Evolutionary conservation across 306 rosid genomes (phyloP).

Genomic region (Lathyrus sativus): DNA sequence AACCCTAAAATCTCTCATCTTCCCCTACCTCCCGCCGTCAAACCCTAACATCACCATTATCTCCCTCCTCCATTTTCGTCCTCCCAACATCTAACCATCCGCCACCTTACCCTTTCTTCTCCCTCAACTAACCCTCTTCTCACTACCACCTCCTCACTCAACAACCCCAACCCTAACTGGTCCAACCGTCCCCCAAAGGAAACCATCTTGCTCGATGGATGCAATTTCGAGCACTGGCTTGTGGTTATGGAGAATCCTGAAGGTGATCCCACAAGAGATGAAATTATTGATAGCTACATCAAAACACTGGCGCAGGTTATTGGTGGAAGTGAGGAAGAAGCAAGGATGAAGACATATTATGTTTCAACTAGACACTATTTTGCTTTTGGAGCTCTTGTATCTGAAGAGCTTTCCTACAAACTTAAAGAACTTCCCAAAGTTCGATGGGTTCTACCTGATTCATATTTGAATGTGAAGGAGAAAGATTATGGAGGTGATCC

Average conservation of each 20-base stretch:
- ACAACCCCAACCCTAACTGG: slow-evolving; percentile 92
- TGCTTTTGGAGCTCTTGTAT: slow-evolving; percentile 90
- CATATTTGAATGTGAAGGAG: slow-evolving; percentile 87
- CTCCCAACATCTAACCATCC: too few relatives aligned
- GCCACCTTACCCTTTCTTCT: too few relatives aligned
- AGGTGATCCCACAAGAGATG: slow-evolving; percentile 70
- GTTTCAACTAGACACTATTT: slow-evolving; percentile 87
- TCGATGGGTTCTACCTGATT: slow-evolving; percentile 98
- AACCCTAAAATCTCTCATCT: too few relatives aligned
- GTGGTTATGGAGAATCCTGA: slow-evolving; percentile 88
- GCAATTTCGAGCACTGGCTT: slow-evolving; percentile 98
- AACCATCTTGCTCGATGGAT: slow-evolving; percentile 90
- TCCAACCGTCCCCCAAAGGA: slow-evolving; percentile 93
- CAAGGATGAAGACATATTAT: slow-evolving; percentile 89
- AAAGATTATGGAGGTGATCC: slow-evolving; percentile 99
- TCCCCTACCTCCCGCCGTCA: too few relatives aligned
- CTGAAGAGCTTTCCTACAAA: slow-evolving; percentile 80
- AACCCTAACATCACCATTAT: too few relatives aligned
- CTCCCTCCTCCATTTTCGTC: too few relatives aligned
- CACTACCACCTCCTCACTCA: slow-evolving; percentile 86
- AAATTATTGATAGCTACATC: slow-evolving; percentile 74
- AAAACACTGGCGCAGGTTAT: slow-evolving; percentile 69
- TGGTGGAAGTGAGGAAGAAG: slow-evolving; percentile 86
- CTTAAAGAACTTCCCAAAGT: slow-evolving; percentile 79
- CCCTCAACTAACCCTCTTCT: too few relatives aligned